These are phyloP conservation scores for Eustoma russellianum DNA, from an alignment of 257 asterid species.

Conservation along the genomic window DNA sequence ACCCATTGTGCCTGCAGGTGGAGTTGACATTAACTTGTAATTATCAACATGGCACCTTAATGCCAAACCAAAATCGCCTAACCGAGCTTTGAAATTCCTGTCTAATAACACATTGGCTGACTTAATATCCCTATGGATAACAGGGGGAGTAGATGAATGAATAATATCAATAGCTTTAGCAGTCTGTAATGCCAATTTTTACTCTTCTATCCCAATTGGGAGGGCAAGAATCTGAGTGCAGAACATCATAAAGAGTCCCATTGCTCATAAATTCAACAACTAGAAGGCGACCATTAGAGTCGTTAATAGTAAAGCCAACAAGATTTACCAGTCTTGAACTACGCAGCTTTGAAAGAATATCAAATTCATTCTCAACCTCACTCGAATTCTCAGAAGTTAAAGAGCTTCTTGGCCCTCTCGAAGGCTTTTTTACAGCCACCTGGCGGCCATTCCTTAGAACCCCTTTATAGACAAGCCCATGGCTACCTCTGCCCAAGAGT, in stretches of 20 bases:
- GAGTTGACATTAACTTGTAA: constrained; percentile 59
- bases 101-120: constrained; percentile 78
- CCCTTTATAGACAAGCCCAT: constrained; percentile 74
- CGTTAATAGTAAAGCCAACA: constrained; percentile 47
- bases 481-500: constrained; percentile 78
- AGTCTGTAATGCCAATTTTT: constrained; percentile 56
- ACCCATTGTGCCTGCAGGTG: constrained; percentile 97
- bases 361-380: constrained; percentile 73
- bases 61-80: constrained; percentile 85
- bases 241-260: constrained; percentile 67
- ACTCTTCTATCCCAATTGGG: constrained; percentile 73
- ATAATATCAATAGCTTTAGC: constrained; percentile 60
- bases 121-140: constrained; percentile 76
- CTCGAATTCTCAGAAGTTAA: constrained; percentile 33
- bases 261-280: constrained; percentile 87
- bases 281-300: constrained; percentile 41
- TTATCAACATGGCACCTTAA: constrained; percentile 56
- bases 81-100: constrained; percentile 54
- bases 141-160: constrained; percentile 56
- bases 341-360: constrained; percentile 50
- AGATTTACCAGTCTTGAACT: constrained; percentile 70
- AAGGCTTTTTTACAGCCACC: constrained; percentile 70
- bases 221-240: constrained; percentile 52
- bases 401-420: constrained; percentile 28
- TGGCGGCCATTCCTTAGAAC: constrained; percentile 56